Percentiles rank a stretch among this genome's conserved stretches.
Evolutionary conservation across 192 early-diverging fungal species (phyloP).

Genomic region (Entrophospora sp.): DNA sequence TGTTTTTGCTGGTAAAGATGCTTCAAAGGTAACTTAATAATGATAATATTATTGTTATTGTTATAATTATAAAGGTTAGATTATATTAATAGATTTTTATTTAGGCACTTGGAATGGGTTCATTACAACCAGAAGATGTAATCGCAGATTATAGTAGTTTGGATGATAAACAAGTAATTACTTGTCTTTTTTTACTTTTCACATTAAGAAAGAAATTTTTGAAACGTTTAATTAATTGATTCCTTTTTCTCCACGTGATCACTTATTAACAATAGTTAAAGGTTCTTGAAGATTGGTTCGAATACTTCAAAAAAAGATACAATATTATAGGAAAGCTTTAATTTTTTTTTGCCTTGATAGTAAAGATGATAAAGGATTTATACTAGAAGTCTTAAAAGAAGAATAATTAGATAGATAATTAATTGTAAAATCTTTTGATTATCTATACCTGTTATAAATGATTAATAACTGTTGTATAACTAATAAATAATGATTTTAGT

Average conservation of each 20-base stretch:
- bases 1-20: conserved; percentile 77
- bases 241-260: neutral
- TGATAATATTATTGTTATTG: neutral
- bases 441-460: too few species aligned
- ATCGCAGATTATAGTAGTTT: conserved; percentile 60
- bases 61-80: neutral
- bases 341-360: too few species aligned
- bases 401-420: too few species aligned
- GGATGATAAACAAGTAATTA: conserved; percentile 53
- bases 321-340: conserved; percentile 64
- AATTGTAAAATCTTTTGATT: too few species aligned
- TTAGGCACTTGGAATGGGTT: conserved; percentile 58
- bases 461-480: too few species aligned
- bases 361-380: too few species aligned
- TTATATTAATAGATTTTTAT: neutral
- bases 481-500: too few species aligned
- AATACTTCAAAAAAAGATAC: conserved; percentile 61
- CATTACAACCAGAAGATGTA: conserved; percentile 62
- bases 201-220: too few species aligned
- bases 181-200: neutral
- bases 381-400: too few species aligned
- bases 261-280: too few species aligned
- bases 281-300: conserved; percentile 64
- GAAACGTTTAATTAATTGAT: neutral
- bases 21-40: conserved; percentile 44